A percentile compares a stretch with the other conserved stretches of the same genome.
These are phyloP conservation scores for Orbilia ellipsospora DNA, from an alignment of 2,329 filamentous ascomycete genomes.

Conservation along the genomic window DNA sequence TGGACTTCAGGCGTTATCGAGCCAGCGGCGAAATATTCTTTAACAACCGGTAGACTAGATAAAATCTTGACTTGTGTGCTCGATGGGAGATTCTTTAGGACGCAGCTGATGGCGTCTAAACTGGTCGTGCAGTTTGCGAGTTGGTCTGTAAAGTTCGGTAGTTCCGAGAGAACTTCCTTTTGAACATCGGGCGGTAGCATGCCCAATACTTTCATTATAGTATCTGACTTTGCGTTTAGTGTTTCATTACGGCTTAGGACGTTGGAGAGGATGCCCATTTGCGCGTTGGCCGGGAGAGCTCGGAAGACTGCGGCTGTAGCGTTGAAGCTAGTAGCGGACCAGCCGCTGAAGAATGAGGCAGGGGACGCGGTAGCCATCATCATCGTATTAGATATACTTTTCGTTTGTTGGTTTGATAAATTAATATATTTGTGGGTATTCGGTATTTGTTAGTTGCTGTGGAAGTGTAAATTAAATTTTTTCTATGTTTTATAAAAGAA, in stretches of 20 bases:
- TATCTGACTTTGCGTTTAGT: conserved; percentile 3
- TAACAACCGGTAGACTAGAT: conserved; percentile 3
- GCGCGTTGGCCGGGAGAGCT: conserved; percentile 21
- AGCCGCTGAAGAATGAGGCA: conserved; percentile 12
- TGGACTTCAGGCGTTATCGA: conserved; percentile 3
- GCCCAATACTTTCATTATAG: conserved; percentile 8
- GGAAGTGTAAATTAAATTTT: no score
- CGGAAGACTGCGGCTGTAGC: conserved; percentile 14
- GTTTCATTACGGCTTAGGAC: conserved; percentile 13
- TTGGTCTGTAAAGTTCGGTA: background rate
- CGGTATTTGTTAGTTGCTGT: no score
- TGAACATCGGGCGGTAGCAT: conserved; percentile 6
- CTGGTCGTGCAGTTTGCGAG: conserved; percentile 4
- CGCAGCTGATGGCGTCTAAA: background rate
- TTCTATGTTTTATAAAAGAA: no score
- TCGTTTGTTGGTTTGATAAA: background rate
- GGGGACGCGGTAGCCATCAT: conserved; percentile 5
- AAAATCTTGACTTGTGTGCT: conserved; percentile 2
- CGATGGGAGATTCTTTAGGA: conserved; percentile 4
- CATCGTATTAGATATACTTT: background rate
- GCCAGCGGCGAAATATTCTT: background rate
- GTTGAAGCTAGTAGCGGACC: conserved; percentile 17
- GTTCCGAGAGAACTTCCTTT: conserved; percentile 11
- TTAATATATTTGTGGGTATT: background rate
- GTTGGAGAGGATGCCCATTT: conserved; percentile 14